Conservation (phyloP, 2,329 filamentous ascomycete species). For the Fusarium staphyleae region DNA sequence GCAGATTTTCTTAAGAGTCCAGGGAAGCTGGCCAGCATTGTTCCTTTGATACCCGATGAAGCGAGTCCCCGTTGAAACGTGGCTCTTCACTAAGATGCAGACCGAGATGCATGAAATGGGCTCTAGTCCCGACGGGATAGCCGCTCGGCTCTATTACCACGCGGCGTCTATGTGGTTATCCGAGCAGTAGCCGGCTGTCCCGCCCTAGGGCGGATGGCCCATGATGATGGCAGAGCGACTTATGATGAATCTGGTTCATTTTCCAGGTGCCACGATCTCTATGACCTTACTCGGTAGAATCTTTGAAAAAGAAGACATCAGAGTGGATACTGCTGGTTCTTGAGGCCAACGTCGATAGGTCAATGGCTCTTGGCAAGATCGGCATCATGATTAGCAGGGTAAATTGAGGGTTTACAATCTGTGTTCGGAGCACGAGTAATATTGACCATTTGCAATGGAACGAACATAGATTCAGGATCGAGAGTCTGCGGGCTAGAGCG, state of each 20-base stretch:
- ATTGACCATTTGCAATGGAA: conserved; percentile 3
- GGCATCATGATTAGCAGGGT: conserved; percentile 26
- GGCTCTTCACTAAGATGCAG: conserved; percentile 12
- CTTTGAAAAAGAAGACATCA: conserved; percentile 22
- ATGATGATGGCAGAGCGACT: not conserved
- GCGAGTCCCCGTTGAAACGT: not conserved
- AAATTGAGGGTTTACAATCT: conserved; percentile 22
- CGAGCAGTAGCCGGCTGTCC: conserved; percentile 14
- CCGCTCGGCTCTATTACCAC: conserved; percentile 28
- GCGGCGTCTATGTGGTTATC: conserved; percentile 30
- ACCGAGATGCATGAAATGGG: conserved; percentile 22
- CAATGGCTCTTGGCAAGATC: conserved; percentile 36
- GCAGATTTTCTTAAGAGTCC: too few relatives aligned
- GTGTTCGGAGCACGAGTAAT: too few relatives aligned
- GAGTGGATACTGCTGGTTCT: conserved; percentile 26
- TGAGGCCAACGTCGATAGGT: conserved; percentile 31
- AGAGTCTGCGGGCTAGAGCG: not conserved
- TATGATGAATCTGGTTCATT: conserved; percentile 26
- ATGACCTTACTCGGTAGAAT: conserved; percentile 21
- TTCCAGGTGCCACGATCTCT: conserved; percentile 7
- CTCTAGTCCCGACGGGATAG: conserved; percentile 30
- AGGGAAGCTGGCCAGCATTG: not conserved
- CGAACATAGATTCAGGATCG: not conserved
- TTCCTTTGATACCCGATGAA: conserved; percentile 13
- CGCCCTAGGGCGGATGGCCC: not conserved